Percentiles rank a stretch among this genome's conserved stretches.
These are phyloP conservation scores for baker's yeast (Saccharomyces cerevisiae) DNA, from an alignment of 805 yeast species.

Conservation along the genomic window DNA sequence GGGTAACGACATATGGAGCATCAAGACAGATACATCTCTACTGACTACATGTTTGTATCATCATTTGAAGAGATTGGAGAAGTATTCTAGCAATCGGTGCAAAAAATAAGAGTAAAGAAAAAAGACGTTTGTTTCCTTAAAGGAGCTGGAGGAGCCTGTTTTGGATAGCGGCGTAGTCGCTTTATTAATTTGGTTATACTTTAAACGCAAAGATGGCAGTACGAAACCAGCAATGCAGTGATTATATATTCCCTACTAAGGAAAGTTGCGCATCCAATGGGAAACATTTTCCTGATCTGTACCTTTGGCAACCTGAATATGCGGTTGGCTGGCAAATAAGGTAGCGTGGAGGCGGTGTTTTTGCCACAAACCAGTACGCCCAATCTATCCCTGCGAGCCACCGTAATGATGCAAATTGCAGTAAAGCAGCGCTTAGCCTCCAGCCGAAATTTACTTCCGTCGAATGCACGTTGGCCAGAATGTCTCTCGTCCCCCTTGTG, in stretches of 20 bases:
- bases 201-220: neutral
- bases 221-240: neutral
- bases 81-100: neutral
- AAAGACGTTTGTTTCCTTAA: neutral
- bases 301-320: neutral
- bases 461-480: neutral
- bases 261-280: neutral
- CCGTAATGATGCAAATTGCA: too few relatives aligned
- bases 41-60: neutral
- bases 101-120: neutral
- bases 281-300: neutral
- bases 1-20: too few relatives aligned
- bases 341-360: neutral
- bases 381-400: too few relatives aligned
- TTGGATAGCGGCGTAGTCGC: neutral
- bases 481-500: neutral
- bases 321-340: neutral
- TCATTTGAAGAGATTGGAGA: too few relatives aligned
- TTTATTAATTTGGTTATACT: neutral
- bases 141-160: neutral
- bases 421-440: too few relatives aligned
- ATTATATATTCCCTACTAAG: neutral
- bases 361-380: neutral
- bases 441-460: neutral
- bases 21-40: neutral